Evolutionary conservation across 1,139 yeast genomes (phyloP).

Genomic region (Kodamaea fungicola): DNA sequence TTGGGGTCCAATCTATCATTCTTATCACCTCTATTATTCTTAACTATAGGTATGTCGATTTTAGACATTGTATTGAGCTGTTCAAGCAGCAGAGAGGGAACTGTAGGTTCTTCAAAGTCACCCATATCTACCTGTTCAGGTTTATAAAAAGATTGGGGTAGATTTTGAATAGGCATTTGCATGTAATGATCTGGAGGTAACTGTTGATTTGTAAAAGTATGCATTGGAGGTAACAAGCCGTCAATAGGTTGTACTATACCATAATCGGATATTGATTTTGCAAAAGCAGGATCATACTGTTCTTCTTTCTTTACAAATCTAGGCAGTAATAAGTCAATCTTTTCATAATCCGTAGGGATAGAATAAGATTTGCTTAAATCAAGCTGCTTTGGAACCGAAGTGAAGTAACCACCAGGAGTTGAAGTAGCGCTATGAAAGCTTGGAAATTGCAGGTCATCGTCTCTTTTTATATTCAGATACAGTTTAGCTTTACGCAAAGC

Average conservation of each 20-base stretch:
- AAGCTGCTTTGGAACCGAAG: constrained; percentile 4
- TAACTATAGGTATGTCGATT: constrained; percentile 14
- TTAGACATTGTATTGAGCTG: constrained; percentile 12
- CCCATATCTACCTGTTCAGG: constrained; percentile 5
- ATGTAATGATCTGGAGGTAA: not conserved
- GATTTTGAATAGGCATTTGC: not conserved
- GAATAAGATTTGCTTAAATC: constrained; percentile 12
- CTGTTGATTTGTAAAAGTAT: constrained; percentile 22
- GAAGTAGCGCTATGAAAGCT: constrained; percentile 2
- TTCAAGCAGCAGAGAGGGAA: constrained; percentile 11
- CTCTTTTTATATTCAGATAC: constrained; percentile 10
- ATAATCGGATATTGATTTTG: not conserved
- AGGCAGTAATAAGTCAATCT: constrained; percentile 29
- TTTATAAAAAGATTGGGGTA: constrained; percentile 4
- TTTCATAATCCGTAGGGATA: constrained; percentile 12
- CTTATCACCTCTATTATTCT: constrained; percentile 17
- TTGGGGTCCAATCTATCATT: constrained; percentile 49
- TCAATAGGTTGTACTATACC: constrained; percentile 16
- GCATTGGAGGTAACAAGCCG: constrained; percentile 40
- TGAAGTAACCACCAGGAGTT: constrained; percentile 6
- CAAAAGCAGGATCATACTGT: not conserved
- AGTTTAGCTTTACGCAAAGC: constrained; percentile 41
- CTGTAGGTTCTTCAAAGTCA: constrained; percentile 9
- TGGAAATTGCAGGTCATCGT: not conserved
- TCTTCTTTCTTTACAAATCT: constrained; percentile 13